Conservation (phyloP, 2,329 filamentous ascomycete genomes). For the Fusarium fujikuroi region DNA sequence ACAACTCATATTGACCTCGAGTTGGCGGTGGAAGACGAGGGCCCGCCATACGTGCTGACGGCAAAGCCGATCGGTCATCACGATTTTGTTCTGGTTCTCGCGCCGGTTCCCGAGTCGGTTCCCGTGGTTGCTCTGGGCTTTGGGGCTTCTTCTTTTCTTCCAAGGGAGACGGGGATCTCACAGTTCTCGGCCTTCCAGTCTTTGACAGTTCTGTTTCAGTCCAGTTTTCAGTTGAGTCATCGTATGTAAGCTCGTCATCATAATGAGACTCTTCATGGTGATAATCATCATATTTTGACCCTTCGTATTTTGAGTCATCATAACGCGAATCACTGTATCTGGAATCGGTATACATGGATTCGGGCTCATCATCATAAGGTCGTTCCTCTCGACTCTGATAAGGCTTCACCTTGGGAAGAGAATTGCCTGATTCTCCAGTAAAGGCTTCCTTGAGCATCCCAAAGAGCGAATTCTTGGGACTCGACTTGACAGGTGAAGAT, state of each 20-base stretch:
- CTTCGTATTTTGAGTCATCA: conserved; percentile 33
- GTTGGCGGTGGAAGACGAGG: conserved; percentile 60
- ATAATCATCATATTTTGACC: conserved; percentile 30
- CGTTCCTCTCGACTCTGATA: conserved; percentile 62
- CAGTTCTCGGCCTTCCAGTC: conserved; percentile 20
- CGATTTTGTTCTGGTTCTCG: conserved; percentile 6
- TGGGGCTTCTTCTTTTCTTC: conserved; percentile 36
- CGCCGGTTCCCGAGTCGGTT: background rate
- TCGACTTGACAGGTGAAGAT: conserved; percentile 60
- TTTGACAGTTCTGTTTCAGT: conserved; percentile 41
- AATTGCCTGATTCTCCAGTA: conserved; percentile 66
- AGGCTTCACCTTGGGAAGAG: conserved; percentile 56
- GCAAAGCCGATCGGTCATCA: conserved; percentile 32
- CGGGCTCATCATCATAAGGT: conserved; percentile 43
- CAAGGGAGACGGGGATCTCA: conserved; percentile 33
- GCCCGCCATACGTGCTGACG: conserved; percentile 45
- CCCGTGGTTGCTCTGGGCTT: background rate
- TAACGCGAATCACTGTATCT: conserved; percentile 33
- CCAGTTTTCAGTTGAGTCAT: conserved; percentile 42
- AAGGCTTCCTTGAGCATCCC: conserved; percentile 71
- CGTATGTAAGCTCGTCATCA: conserved; percentile 36
- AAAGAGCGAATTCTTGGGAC: conserved; percentile 62
- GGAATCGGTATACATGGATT: conserved; percentile 39
- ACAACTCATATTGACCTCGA: conserved; percentile 65
- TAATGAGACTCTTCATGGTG: conserved; percentile 30